These are phyloP conservation scores for Antitrichia curtipendula DNA, from an alignment of 225 moss, liverwort and hornwort species.

Conservation along the genomic window DNA sequence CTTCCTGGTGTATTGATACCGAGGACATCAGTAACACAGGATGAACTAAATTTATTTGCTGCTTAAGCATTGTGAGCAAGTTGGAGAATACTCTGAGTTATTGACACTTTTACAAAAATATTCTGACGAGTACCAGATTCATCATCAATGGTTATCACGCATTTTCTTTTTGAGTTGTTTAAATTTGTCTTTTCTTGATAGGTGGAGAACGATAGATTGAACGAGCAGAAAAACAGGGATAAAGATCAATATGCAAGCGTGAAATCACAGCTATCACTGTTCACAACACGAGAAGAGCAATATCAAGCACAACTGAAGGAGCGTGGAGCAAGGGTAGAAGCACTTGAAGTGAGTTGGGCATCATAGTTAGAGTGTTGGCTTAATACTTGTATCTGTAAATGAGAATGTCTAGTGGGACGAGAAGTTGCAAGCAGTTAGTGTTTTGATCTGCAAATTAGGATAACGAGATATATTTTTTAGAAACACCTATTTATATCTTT, in stretches of 20 bases:
- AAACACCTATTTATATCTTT: background rate
- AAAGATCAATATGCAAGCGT: constrained; percentile 25
- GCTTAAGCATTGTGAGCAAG: background rate
- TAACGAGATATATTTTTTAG: background rate
- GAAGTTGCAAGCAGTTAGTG: background rate
- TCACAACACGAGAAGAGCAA: constrained; percentile 36
- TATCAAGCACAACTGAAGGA: constrained; percentile 39
- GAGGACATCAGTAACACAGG: background rate
- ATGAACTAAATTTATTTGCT: background rate
- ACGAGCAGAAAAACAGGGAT: constrained; percentile 26
- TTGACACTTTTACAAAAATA: background rate
- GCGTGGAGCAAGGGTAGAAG: constrained; percentile 44
- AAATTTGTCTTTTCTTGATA: background rate
- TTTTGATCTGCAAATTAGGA: background rate
- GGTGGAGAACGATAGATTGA: constrained; percentile 36
- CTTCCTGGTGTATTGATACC: background rate
- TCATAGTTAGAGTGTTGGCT: background rate
- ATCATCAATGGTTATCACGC: background rate
- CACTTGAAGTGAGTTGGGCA: constrained; percentile 40
- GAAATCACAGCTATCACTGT: constrained; percentile 23
- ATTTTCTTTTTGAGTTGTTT: background rate
- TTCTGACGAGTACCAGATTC: background rate
- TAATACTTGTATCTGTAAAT: background rate
- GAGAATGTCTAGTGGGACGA: background rate
- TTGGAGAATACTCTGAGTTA: background rate